phyloP scores from a whole-genome alignment of 176 grass and related monocot genomes.

The Thalia dealbata region DNA sequence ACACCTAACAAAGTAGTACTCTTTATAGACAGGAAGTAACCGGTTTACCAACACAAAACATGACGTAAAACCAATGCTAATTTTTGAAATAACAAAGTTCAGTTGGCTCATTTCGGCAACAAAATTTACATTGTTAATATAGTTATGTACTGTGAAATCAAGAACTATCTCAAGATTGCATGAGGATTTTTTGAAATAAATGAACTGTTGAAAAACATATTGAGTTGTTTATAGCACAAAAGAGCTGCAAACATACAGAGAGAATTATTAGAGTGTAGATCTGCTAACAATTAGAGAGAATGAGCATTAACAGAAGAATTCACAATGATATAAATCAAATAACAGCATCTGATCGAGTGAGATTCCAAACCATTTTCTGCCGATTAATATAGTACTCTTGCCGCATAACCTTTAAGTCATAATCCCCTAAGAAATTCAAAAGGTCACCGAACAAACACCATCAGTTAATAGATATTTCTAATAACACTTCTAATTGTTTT shows the following conservation, averaged over 20 bases:
- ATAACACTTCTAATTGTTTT: slow-evolving; percentile 9
- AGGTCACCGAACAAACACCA: slow-evolving; percentile 3
- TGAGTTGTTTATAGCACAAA: not conserved
- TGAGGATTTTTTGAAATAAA: not conserved
- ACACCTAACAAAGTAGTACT: too few species aligned
- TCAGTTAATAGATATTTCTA: slow-evolving; percentile 8
- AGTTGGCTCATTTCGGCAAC: too few species aligned
- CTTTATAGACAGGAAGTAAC: too few species aligned
- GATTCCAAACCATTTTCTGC: slow-evolving; percentile 53
- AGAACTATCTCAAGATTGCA: not conserved
- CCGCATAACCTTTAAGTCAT: slow-evolving; percentile 98
- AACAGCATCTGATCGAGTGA: not conserved
- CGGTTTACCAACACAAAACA: too few species aligned
- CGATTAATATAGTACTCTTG: slow-evolving; percentile 89
- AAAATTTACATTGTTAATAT: too few species aligned
- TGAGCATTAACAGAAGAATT: not conserved
- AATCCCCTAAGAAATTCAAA: slow-evolving; percentile 56
- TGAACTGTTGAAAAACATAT: not conserved
- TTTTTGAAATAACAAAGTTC: too few species aligned
- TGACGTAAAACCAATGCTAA: too few species aligned
- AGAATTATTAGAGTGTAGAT: too few species aligned
- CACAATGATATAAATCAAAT: not conserved
- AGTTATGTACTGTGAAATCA: not conserved
- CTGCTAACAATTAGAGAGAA: not conserved
- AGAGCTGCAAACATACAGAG: not conserved